These are phyloP conservation scores for Aspergillus glaucus DNA, from an alignment of 2,329 filamentous ascomycete genomes.

Conservation along the genomic window DNA sequence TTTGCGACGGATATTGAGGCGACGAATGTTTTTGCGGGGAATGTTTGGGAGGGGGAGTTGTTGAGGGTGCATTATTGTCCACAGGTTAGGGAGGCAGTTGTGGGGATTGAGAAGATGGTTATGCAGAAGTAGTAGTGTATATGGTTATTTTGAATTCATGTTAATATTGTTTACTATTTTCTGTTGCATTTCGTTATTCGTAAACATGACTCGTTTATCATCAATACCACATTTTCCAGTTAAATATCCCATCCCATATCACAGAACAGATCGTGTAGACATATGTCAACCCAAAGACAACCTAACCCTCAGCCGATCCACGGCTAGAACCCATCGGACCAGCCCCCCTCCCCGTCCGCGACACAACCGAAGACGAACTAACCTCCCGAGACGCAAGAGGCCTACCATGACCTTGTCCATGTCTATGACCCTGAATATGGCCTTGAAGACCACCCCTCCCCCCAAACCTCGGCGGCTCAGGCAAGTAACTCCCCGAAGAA, in stretches of 20 bases:
- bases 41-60: slow-evolving; percentile 89
- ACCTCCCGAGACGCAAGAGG: background rate
- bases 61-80: slow-evolving; percentile 80
- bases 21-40: slow-evolving; percentile 84
- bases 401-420: background rate
- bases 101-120: slow-evolving; percentile 62
- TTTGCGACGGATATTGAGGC: slow-evolving; percentile 68
- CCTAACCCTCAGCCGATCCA: too few relatives aligned
- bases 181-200: background rate
- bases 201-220: background rate
- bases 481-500: background rate
- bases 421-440: background rate
- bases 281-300: too few relatives aligned
- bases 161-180: background rate
- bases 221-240: too few relatives aligned
- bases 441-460: background rate
- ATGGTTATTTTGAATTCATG: background rate
- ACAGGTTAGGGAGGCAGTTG: slow-evolving; percentile 69
- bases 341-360: too few relatives aligned
- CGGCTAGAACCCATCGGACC: too few relatives aligned
- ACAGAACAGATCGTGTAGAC: too few relatives aligned
- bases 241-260: too few relatives aligned
- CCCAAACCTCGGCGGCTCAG: background rate
- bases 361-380: background rate
- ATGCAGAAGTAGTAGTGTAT: background rate